Evolutionary conservation across 208 protist genomes (phyloP).

Genomic region (Acanthamoeba castellanii): DNA sequence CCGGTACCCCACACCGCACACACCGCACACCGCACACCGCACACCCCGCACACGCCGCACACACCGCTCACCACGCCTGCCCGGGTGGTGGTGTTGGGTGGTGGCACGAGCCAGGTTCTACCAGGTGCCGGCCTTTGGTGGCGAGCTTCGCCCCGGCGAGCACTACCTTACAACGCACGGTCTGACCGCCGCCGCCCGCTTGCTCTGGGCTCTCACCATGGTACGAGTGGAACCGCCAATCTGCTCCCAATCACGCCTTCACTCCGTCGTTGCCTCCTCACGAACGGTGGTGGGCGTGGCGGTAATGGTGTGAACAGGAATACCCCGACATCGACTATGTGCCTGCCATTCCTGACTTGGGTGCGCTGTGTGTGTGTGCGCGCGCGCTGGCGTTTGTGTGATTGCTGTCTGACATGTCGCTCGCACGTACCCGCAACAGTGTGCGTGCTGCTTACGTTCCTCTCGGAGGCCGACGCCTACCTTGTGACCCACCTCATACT

Average conservation of each 20-base stretch:
- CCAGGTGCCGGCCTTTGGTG: constrained; percentile 11
- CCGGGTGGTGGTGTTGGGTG: neutral
- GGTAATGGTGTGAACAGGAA: neutral
- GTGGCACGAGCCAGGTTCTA: neutral
- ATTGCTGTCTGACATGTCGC: neutral
- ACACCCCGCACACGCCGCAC: no score
- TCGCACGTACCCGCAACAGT: neutral
- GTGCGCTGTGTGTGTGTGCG: neutral
- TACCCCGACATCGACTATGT: constrained; percentile 10
- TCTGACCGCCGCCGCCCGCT: neutral
- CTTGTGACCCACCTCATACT: neutral
- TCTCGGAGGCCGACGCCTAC: constrained; percentile 17
- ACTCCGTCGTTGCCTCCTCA: no score
- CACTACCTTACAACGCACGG: neutral
- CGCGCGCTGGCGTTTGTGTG: neutral
- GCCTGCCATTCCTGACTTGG: neutral
- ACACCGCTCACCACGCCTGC: neutral
- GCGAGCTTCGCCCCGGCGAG: neutral
- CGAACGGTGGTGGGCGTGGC: no score
- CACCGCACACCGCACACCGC: no score
- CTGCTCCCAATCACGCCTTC: no score
- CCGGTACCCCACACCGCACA: neutral
- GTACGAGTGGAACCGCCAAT: neutral
- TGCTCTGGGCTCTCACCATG: constrained; percentile 42
- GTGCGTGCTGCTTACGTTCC: constrained; percentile 22